Base-by-base conservation (phyloP, 257 asterid genomes). In the Solanum virginianum region DNA sequence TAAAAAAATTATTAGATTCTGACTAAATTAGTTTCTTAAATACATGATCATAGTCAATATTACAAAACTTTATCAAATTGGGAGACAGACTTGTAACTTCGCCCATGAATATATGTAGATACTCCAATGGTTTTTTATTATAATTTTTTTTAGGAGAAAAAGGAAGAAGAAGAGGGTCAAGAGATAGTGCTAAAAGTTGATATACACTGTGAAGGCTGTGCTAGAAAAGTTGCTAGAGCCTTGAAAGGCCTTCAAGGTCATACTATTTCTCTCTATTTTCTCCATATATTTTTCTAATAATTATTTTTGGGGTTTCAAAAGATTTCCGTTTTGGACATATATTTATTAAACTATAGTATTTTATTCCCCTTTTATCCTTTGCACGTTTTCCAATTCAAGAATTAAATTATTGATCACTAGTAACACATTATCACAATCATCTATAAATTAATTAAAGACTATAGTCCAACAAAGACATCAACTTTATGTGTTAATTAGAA, bases 131-230 rank as follows among this genome's bases (percentile, higher is more conserved):
- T 1, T 2, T 4, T 7, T 65, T 66, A 3, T 65, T 26, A 0
- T 29, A 14, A 7, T 29, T 29, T 68, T 32, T 68, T 1, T 17
- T 69, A 91, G 90, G 93, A 89, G 88, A 91, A 89, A 85, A 89
- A 85, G 26, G 51, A 88, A 26, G 86, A 89, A 26, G 88, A 71
- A 60, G 85, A 12, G 65, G 83, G 81, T 65, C 88, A 86, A 56
- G 92, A 92, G 89, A 91, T 94, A 22, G 92, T 94, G 74, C 94
- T 96, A 54, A 94, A 92, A 85, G 98, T 94, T 16, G 98, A 96
- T 86, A 94, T 96, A 96, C 98, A 94, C 45, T 96, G 98, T 47
- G 94, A 93, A 86, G 99, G 95, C 81, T 96, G 99, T 84, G 98
- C 99, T 11, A 86, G 97, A 85, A 96, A 93, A 91, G 94, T 96